Evolutionary conservation across 306 rosid genomes (phyloP).

Genomic region (Cotoneaster glaucophyllus): DNA sequence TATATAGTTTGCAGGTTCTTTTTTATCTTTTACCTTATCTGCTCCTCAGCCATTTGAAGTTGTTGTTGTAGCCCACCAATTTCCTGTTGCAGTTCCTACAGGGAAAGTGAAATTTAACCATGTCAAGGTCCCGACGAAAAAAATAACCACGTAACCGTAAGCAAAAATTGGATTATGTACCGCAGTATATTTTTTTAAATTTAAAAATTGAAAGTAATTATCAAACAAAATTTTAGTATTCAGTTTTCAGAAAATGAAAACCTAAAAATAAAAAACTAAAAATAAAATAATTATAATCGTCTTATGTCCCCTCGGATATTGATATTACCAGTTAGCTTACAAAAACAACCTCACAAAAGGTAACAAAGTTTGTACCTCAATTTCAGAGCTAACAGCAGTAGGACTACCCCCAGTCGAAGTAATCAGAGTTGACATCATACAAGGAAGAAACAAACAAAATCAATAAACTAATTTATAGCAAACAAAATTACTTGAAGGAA

Average conservation of each 20-base stretch:
- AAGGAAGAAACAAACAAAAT: not conserved
- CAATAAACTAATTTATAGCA: not conserved
- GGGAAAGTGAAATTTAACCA: not conserved
- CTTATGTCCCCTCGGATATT: too few relatives aligned
- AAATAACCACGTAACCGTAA: not conserved
- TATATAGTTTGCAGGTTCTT: too few relatives aligned
- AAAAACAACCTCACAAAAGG: not conserved
- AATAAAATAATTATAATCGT: too few relatives aligned
- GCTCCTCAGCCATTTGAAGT: slow-evolving; percentile 73
- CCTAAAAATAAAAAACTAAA: not conserved
- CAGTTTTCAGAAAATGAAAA: not conserved
- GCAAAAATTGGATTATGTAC: too few relatives aligned
- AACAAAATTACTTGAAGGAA: not conserved
- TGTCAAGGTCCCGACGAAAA: not conserved
- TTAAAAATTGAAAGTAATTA: too few relatives aligned
- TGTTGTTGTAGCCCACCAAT: slow-evolving; percentile 59
- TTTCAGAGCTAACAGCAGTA: slow-evolving; percentile 24
- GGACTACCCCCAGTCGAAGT: slow-evolving; percentile 25
- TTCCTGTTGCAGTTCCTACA: slow-evolving; percentile 73
- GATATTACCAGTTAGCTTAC: not conserved
- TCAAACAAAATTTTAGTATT: too few relatives aligned
- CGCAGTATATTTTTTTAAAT: too few relatives aligned
- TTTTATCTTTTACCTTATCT: slow-evolving; percentile 44
- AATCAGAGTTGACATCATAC: not conserved
- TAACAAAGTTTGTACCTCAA: slow-evolving; percentile 30